phyloP scores from a whole-genome alignment of 345 rosid genomes.

The Eucalyptus curtisii region DNA sequence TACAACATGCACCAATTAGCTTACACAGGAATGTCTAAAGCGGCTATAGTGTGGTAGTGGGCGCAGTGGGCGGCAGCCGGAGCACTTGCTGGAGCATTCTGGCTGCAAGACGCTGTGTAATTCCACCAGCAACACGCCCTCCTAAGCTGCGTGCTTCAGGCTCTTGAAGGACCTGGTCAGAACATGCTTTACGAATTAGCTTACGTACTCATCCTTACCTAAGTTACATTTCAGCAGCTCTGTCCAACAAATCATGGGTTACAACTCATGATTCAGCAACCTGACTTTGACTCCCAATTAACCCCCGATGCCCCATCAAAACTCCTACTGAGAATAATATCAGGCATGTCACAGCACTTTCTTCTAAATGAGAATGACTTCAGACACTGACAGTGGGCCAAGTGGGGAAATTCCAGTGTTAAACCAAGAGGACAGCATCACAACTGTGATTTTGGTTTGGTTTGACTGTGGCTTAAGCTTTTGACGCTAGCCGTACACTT shows the following conservation, averaged over 20 bases:
- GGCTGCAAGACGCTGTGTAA: slow-evolving; percentile 87
- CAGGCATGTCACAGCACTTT: background rate
- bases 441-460: background rate
- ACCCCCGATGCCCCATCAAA: background rate
- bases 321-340: background rate
- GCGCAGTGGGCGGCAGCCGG: slow-evolving; percentile 28
- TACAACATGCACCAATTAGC: background rate
- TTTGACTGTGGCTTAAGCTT: background rate
- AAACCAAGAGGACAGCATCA: background rate
- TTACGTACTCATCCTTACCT: background rate
- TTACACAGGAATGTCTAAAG: background rate
- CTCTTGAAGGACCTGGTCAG: slow-evolving; percentile 81
- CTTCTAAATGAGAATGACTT: background rate
- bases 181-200: background rate
- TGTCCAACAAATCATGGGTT: background rate
- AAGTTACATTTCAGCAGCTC: background rate
- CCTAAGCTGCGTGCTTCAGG: slow-evolving; percentile 82
- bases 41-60: slow-evolving; percentile 25
- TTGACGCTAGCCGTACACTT: background rate
- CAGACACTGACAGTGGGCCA: background rate
- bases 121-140: slow-evolving; percentile 79
- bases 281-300: background rate
- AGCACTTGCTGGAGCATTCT: slow-evolving; percentile 87
- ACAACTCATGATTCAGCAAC: background rate
- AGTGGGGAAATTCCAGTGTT: background rate